Percentiles rank a stretch among this genome's conserved stretches.
These are phyloP conservation scores for Candida montana DNA, from an alignment of 805 yeast species.

Conservation along the genomic window DNA sequence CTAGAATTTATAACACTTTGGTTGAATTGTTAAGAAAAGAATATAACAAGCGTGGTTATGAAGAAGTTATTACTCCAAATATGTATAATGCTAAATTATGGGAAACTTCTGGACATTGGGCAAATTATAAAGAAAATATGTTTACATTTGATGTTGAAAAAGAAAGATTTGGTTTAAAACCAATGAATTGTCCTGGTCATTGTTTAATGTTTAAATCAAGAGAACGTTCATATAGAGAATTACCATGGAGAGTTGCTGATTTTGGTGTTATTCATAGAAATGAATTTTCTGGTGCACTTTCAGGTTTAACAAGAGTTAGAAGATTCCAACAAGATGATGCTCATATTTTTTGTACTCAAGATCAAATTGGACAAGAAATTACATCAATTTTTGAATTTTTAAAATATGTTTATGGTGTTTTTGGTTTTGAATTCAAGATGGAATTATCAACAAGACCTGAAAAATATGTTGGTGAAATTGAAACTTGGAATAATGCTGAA, in stretches of 20 bases:
- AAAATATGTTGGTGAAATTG: conserved; percentile 88
- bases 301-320: conserved; percentile 95
- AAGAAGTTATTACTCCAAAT: conserved; percentile 98
- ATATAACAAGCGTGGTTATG: conserved; percentile 91
- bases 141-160: conserved; percentile 95
- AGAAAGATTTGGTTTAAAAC: conserved; percentile 91
- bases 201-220: conserved; percentile 87
- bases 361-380: conserved; percentile 85
- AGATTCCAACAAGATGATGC: conserved; percentile 99
- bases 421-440: conserved; percentile 95
- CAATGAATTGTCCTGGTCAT: conserved; percentile 92
- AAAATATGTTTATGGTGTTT: conserved; percentile 78
- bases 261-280: conserved; percentile 97
- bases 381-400: conserved; percentile 81
- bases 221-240: conserved; percentile 92
- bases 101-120: conserved; percentile 99
- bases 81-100: conserved; percentile 96
- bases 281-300: conserved; percentile 91
- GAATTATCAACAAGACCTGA: conserved; percentile 97
- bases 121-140: conserved; percentile 95
- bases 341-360: conserved; percentile 91
- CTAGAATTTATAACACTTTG: conserved; percentile 90
- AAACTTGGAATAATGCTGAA: conserved; percentile 93
- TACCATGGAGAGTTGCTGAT: conserved; percentile 99
- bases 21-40: conserved; percentile 75